A percentile compares a stretch with the other conserved stretches of the same genome.
Evolutionary conservation across 2,329 filamentous ascomycete genomes (phyloP).

Genomic region (Neurospora sp.): DNA sequence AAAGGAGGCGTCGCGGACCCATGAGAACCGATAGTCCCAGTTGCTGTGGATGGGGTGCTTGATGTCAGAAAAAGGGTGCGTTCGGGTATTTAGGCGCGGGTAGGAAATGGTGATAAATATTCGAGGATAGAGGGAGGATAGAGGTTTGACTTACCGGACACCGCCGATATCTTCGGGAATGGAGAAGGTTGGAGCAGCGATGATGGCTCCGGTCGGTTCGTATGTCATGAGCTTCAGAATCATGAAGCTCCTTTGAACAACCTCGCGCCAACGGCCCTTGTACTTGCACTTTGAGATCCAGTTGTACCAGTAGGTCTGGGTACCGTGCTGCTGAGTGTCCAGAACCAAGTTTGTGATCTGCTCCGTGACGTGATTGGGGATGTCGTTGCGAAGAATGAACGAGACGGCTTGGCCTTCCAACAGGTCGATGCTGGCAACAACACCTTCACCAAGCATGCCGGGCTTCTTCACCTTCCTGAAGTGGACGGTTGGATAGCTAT

Average conservation of each 20-base stretch:
- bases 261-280: conserved; percentile 62
- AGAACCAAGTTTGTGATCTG: conserved; percentile 49
- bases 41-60: conserved; percentile 31
- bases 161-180: conserved; percentile 66
- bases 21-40: conserved; percentile 68
- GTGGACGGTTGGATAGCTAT: conserved; percentile 39
- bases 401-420: conserved; percentile 59
- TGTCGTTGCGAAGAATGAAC: conserved; percentile 56
- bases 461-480: conserved; percentile 44
- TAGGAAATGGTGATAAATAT: not conserved
- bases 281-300: conserved; percentile 65
- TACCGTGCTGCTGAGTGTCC: conserved; percentile 56
- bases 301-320: conserved; percentile 61
- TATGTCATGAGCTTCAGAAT: conserved; percentile 69
- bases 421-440: conserved; percentile 49
- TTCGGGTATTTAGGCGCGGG: not conserved
- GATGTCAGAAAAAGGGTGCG: not conserved
- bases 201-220: conserved; percentile 68
- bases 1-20: conserved; percentile 69
- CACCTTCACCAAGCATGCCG: conserved; percentile 49
- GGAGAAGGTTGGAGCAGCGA: conserved; percentile 68
- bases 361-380: conserved; percentile 44
- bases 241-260: conserved; percentile 60
- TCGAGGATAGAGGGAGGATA: not conserved
- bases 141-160: conserved; percentile 26